Conservation (phyloP, 768 basidiomycete species). For the Leccinum fibrillosum region DNA sequence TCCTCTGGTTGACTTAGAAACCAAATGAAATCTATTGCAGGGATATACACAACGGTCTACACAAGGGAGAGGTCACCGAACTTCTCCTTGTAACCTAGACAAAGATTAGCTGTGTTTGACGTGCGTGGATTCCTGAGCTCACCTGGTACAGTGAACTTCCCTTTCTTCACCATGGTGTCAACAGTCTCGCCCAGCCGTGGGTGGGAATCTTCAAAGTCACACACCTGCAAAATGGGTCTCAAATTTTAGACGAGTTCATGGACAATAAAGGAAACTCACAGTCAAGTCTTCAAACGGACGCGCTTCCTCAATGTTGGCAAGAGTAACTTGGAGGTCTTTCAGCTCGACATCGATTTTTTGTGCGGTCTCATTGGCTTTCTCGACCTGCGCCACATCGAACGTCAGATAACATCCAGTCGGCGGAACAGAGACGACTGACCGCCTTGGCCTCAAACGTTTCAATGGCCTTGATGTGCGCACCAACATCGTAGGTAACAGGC, state of each 20-base stretch:
- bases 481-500: slow-evolving; percentile 91
- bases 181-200: slow-evolving; percentile 89
- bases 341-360: slow-evolving; percentile 89
- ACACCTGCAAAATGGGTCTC: slow-evolving; percentile 48
- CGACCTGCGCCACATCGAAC: slow-evolving; percentile 51
- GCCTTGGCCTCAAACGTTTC: slow-evolving; percentile 97
- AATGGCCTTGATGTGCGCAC: slow-evolving; percentile 88
- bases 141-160: slow-evolving; percentile 98
- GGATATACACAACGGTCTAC: slow-evolving; percentile 45
- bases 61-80: slow-evolving; percentile 92
- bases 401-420: slow-evolving; percentile 3
- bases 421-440: slow-evolving; percentile 45
- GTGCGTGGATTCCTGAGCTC: slow-evolving; percentile 10
- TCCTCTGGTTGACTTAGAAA: not conserved
- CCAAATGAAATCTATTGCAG: slow-evolving; percentile 19
- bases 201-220: slow-evolving; percentile 89
- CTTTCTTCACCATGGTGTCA: slow-evolving; percentile 94
- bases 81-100: slow-evolving; percentile 87
- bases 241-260: not conserved
- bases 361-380: slow-evolving; percentile 85
- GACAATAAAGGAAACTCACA: slow-evolving; percentile 44
- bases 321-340: slow-evolving; percentile 85
- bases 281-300: slow-evolving; percentile 97
- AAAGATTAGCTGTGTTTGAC: slow-evolving; percentile 1
- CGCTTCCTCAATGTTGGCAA: slow-evolving; percentile 95